A percentile compares a stretch with the other conserved stretches of the same genome.
These are phyloP conservation scores for Aureobasidium sp. DNA, from an alignment of 2,329 filamentous ascomycete genomes.

Conservation along the genomic window DNA sequence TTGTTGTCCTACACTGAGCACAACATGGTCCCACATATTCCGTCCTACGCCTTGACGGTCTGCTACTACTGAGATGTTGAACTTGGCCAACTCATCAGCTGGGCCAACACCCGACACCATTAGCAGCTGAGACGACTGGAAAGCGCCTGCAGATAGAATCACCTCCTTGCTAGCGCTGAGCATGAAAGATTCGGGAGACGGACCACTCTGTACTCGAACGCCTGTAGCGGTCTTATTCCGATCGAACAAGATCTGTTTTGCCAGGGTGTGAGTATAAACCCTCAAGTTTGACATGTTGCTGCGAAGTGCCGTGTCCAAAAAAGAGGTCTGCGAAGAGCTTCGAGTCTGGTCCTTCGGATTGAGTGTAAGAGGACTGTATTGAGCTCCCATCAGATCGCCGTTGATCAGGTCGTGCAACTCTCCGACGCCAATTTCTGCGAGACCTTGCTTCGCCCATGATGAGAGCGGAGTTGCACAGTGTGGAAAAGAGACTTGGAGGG, in stretches of 20 bases:
- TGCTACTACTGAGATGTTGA: constrained; percentile 24
- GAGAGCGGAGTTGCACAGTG: constrained; percentile 24
- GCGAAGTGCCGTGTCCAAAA: constrained; percentile 21
- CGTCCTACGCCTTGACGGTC: constrained; percentile 25
- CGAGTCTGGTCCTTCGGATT: constrained; percentile 17
- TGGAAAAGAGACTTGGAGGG: constrained; percentile 26
- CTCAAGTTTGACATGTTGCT: constrained; percentile 18
- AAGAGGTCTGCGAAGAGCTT: constrained; percentile 23
- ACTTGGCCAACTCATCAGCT: constrained; percentile 26
- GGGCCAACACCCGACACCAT: constrained; percentile 26
- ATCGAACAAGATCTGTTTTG: constrained; percentile 26
- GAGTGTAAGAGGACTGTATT: constrained; percentile 21
- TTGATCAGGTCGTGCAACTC: constrained; percentile 19
- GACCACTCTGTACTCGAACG: constrained; percentile 23
- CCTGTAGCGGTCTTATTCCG: constrained; percentile 19
- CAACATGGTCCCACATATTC: constrained; percentile 25
- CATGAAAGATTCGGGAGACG: constrained; percentile 25
- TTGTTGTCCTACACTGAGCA: constrained; percentile 28
- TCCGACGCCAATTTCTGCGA: constrained; percentile 25
- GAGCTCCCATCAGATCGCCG: constrained; percentile 18
- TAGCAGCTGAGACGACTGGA: constrained; percentile 16
- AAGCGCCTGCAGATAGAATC: constrained; percentile 25
- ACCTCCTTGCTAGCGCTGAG: constrained; percentile 31
- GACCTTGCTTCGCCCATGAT: constrained; percentile 23
- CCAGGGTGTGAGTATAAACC: constrained; percentile 22